Evolutionary conservation across 768 basidiomycete genomes (phyloP).

Genomic region (Nidula microcarpa): DNA sequence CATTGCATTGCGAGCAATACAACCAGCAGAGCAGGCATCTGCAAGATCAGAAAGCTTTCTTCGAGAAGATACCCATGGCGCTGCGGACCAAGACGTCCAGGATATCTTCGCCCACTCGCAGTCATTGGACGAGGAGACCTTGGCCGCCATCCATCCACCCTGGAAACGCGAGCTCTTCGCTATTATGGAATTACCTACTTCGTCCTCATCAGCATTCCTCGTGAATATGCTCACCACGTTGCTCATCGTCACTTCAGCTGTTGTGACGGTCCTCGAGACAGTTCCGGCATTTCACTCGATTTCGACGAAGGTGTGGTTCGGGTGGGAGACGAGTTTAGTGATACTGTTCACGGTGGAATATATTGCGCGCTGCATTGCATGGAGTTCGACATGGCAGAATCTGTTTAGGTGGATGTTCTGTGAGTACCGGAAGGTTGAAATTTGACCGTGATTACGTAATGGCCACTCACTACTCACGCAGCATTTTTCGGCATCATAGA

Average conservation of each 20-base stretch:
- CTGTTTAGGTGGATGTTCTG: constrained; percentile 68
- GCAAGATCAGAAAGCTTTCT: too few species aligned
- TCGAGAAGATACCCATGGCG: too few species aligned
- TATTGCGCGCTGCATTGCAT: constrained; percentile 67
- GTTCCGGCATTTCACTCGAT: constrained; percentile 73
- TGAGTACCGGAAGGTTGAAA: constrained; percentile 21
- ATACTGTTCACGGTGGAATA: constrained; percentile 88
- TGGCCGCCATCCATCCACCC: constrained; percentile 33
- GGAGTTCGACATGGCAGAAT: constrained; percentile 62
- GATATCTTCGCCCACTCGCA: constrained; percentile 34
- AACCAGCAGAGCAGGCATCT: too few species aligned
- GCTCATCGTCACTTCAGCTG: constrained; percentile 70
- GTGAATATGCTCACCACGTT: constrained; percentile 69
- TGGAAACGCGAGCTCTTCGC: constrained; percentile 69
- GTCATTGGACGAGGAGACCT: constrained; percentile 30
- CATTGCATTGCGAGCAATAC: too few species aligned
- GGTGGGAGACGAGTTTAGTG: constrained; percentile 81
- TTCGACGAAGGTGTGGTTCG: constrained; percentile 76
- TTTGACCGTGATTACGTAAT: constrained; percentile 1
- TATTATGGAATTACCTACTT: constrained; percentile 78
- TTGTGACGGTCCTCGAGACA: constrained; percentile 78
- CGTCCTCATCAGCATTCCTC: constrained; percentile 72
- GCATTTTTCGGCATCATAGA: constrained; percentile 88
- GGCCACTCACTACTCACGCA: constrained; percentile 8
- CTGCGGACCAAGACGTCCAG: constrained; percentile 9